phyloP scores from a whole-genome alignment of 345 rosid species.

The Diplotaxis tenuifolia region DNA sequence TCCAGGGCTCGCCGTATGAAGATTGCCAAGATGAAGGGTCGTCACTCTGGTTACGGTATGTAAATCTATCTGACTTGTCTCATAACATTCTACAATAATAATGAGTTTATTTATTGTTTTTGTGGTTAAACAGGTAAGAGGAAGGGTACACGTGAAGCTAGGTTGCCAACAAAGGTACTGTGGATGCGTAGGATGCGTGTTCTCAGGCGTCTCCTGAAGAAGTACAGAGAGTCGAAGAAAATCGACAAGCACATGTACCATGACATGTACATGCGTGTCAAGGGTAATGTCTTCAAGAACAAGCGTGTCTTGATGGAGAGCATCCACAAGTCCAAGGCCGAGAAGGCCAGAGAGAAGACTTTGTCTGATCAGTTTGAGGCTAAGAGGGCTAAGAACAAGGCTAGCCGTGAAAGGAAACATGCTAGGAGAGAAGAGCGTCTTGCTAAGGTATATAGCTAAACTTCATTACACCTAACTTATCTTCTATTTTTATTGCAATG shows the following conservation, averaged over 20 bases:
- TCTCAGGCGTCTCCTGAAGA: constrained; percentile 38
- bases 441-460: constrained; percentile 26
- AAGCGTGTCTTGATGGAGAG: constrained; percentile 80
- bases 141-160: constrained; percentile 42
- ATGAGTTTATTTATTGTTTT: no score
- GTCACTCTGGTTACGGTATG: constrained; percentile 88
- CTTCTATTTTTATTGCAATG: not conserved
- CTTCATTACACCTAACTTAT: no score
- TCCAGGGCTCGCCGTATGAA: constrained; percentile 92
- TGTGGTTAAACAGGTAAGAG: constrained; percentile 30
- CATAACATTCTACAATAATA: no score
- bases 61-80: no score
- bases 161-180: constrained; percentile 37
- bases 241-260: constrained; percentile 87
- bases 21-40: constrained; percentile 92
- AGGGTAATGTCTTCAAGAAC: constrained; percentile 83
- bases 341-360: constrained; percentile 44
- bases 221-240: constrained; percentile 74
- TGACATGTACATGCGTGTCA: constrained; percentile 85
- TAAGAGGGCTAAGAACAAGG: constrained; percentile 42
- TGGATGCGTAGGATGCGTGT: constrained; percentile 76
- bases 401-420: constrained; percentile 44
- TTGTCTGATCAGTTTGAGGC: constrained; percentile 43
- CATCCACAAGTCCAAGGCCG: constrained; percentile 43
- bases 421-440: constrained; percentile 42